Percentiles rank a stretch among this genome's conserved stretches.
Conservation (phyloP, 495 filamentous ascomycete genomes). For the Margaritispora aquatica region DNA sequence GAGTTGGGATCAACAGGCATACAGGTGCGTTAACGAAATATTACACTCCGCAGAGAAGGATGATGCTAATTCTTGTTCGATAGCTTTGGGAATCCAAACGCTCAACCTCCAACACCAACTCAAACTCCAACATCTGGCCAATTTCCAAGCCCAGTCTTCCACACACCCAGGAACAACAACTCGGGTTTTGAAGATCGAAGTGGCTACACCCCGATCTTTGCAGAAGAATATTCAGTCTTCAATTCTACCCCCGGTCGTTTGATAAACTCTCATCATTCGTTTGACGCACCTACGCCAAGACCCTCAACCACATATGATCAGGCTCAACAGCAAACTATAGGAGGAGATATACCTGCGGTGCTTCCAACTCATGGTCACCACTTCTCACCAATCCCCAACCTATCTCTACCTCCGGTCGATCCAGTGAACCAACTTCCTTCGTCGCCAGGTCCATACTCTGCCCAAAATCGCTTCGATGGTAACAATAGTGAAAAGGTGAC, state of each 20-base stretch:
- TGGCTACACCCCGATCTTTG: constrained; percentile 49
- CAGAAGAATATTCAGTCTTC: constrained; percentile 53
- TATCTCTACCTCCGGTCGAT: constrained; percentile 50
- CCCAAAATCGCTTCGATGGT: constrained; percentile 26
- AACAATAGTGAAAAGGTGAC: constrained; percentile 32
- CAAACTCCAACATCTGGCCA: constrained; percentile 62
- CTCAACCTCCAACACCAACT: constrained; percentile 71
- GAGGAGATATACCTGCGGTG: constrained; percentile 32
- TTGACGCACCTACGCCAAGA: constrained; percentile 22
- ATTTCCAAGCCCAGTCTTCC: constrained; percentile 58
- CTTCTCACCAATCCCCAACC: constrained; percentile 44
- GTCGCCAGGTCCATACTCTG: constrained; percentile 46
- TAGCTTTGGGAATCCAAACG: constrained; percentile 74
- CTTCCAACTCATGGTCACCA: constrained; percentile 54
- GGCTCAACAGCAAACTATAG: constrained; percentile 9
- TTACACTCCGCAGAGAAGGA: neutral
- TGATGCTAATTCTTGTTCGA: constrained; percentile 11
- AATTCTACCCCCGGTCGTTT: constrained; percentile 47
- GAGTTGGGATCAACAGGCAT: constrained; percentile 69
- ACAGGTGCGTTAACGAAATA: constrained; percentile 51
- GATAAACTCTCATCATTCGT: constrained; percentile 34
- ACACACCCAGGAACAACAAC: constrained; percentile 53
- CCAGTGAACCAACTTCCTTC: constrained; percentile 49
- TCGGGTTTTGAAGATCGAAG: constrained; percentile 39
- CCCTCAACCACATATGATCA: neutral